phyloP scores from a whole-genome alignment of 371 early-diverging fungal genomes.

The Smittium mucronatum region DNA sequence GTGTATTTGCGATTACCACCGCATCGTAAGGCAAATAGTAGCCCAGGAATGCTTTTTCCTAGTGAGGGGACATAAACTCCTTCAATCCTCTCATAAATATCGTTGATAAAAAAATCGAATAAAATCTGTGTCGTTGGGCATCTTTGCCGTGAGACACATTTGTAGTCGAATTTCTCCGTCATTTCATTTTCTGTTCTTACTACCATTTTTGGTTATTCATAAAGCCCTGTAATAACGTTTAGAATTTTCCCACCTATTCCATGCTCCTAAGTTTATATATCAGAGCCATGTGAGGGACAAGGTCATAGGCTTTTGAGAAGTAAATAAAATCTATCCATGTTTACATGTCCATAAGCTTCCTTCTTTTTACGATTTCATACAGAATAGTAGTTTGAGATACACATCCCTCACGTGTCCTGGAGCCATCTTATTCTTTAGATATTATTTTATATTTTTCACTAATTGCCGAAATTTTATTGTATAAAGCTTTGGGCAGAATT shows the following conservation, averaged over 20 bases:
- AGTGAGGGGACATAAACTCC: neutral
- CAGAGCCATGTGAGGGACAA: neutral
- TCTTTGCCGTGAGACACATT: neutral
- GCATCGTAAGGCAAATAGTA: neutral
- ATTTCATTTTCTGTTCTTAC: neutral
- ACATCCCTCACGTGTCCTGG: neutral
- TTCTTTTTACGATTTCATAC: slow-evolving; percentile 7
- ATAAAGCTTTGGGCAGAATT: neutral
- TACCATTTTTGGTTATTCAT: neutral
- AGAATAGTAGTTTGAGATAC: slow-evolving; percentile 5
- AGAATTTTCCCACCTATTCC: neutral
- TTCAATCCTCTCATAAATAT: neutral
- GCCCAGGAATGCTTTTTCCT: neutral
- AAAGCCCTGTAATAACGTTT: neutral
- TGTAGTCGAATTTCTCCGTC: neutral
- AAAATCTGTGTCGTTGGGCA: neutral
- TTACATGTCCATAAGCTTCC: neutral
- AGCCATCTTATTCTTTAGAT: neutral
- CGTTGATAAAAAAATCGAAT: neutral
- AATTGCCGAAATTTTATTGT: neutral
- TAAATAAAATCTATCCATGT: slow-evolving; percentile 10
- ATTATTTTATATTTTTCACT: slow-evolving; percentile 1
- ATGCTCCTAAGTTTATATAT: slow-evolving; percentile 1
- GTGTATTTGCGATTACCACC: neutral
- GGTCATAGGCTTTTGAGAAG: slow-evolving; percentile 11